Conservation (phyloP, 306 rosid genomes). For the Erythrophleum fordii region DNA sequence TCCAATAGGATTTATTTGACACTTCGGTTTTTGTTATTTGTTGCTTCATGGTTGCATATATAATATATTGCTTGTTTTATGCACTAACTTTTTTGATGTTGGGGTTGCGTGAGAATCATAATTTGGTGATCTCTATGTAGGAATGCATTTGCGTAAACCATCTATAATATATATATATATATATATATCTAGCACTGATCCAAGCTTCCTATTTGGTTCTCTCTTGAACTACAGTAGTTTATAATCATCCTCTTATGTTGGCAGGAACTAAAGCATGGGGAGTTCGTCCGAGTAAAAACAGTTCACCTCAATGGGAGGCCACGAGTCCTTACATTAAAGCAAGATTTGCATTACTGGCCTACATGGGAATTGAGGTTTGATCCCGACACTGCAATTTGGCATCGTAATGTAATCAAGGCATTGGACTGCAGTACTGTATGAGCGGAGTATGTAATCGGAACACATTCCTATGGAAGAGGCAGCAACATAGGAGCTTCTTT, state of each 20-base stretch:
- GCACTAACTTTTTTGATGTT: neutral
- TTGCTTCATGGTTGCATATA: neutral
- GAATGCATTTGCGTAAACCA: neutral
- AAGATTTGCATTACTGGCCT: slow-evolving; percentile 96
- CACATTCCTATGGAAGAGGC: slow-evolving; percentile 6
- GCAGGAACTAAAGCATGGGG: slow-evolving; percentile 84
- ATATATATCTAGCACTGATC: neutral
- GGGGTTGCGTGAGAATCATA: neutral
- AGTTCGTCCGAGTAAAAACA: slow-evolving; percentile 86
- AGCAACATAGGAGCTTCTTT: slow-evolving; percentile 10
- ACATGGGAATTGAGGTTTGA: slow-evolving; percentile 90
- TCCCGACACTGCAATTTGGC: slow-evolving; percentile 80
- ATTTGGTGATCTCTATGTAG: neutral
- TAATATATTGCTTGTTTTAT: neutral
- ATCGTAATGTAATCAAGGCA: slow-evolving; percentile 68
- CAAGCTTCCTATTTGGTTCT: neutral
- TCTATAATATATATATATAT: neutral
- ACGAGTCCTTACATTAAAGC: slow-evolving; percentile 84
- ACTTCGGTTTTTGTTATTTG: neutral
- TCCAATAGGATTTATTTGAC: slow-evolving; percentile 4
- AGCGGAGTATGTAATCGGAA: slow-evolving; percentile 27
- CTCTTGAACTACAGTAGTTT: slow-evolving; percentile 3
- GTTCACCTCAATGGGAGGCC: slow-evolving; percentile 91
- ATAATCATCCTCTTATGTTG: slow-evolving; percentile 25
- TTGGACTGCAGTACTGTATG: slow-evolving; percentile 46